Base-by-base conservation (phyloP, 768 basidiomycete species). In the Xerocomus potaroensis region DNA sequence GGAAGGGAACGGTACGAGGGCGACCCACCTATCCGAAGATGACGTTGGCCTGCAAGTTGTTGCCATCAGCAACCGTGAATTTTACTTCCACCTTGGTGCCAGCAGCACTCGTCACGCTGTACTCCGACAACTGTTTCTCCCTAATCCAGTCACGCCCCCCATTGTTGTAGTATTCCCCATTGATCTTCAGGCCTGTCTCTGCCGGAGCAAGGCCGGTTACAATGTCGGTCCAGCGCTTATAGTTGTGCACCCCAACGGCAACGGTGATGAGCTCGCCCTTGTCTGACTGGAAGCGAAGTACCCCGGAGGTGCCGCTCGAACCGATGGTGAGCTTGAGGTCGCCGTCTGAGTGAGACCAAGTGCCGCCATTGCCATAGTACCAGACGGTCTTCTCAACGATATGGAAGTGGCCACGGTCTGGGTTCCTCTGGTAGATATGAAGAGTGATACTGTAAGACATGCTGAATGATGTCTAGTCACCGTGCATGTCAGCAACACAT, bases 251-350 rank as follows among this genome's bases (percentile, higher is more conserved):
- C 16, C 72, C 72, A 19, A 71, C 24, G 29, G 58, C 57, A 45
- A 67, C 51, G 38, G 68, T 39, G 60, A 67, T 63, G 31, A 43
- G 50, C 48, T 68, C 68, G 45, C 58, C 61, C 3, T 43, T 53
- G 33, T 59, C 56, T n/a, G 55, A 46, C 19, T 34, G 26, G 54
- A 71, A 63, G 48, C 68, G 66, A 19, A 73, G 16, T 4, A 59
- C 57, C 9, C 73, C 69, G 12, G 69, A 72, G 0, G 69, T 72
- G 33, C 70, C 72, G 47, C 71, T 73, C 5, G 62, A 65, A 27
- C 54, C 58, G 62, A 70, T 71, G 40, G 31, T 62, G 50, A 74
- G 65, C 16, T 56, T 58, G 41, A 43, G 47, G 12, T 18, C 22
- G 2, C 52, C 63, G 37, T 61, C 33, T 6, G 27, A 26, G 18